A percentile compares a stretch with the other conserved stretches of the same genome.
phyloP scores from a whole-genome alignment of 2,329 filamentous ascomycete genomes.

The Cadophora sp. region DNA sequence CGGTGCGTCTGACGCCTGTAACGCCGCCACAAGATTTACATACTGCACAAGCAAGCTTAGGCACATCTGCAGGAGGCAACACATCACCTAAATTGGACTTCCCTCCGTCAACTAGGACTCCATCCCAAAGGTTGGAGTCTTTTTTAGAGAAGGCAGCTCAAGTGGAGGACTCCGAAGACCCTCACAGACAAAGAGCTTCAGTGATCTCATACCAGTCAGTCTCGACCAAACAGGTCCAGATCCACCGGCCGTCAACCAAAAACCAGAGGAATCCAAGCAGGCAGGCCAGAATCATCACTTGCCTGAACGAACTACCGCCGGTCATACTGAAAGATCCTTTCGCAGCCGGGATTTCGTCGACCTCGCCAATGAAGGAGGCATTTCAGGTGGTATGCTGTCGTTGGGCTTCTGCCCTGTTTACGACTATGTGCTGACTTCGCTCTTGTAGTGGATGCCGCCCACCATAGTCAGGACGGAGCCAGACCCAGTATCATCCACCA shows the following conservation, averaged over 20 bases:
- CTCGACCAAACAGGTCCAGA: slow-evolving; percentile 42
- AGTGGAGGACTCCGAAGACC: slow-evolving; percentile 29
- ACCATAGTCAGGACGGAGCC: slow-evolving; percentile 26
- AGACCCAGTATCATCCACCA: slow-evolving; percentile 49
- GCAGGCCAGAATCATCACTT: slow-evolving; percentile 29
- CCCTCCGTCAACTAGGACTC: slow-evolving; percentile 4
- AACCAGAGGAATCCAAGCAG: slow-evolving; percentile 32
- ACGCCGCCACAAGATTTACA: background rate
- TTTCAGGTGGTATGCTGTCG: slow-evolving; percentile 6
- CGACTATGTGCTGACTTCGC: background rate
- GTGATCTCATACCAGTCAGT: slow-evolving; percentile 49
- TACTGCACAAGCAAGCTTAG: background rate
- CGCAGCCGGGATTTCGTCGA: slow-evolving; percentile 29
- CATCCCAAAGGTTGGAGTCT: slow-evolving; percentile 19
- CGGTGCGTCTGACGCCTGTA: background rate
- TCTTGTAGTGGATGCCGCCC: slow-evolving; percentile 27
- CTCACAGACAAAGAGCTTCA: slow-evolving; percentile 42
- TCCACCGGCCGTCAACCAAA: slow-evolving; percentile 40
- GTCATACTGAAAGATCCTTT: slow-evolving; percentile 34
- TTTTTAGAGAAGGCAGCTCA: slow-evolving; percentile 22
- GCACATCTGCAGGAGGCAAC: slow-evolving; percentile 2
- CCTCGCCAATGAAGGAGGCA: slow-evolving; percentile 8
- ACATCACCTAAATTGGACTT: slow-evolving; percentile 1
- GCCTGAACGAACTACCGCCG: slow-evolving; percentile 35
- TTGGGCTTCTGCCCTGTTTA: background rate